phyloP scores from a whole-genome alignment of 2,329 filamentous ascomycete genomes.

The Colletotrichum musae region DNA sequence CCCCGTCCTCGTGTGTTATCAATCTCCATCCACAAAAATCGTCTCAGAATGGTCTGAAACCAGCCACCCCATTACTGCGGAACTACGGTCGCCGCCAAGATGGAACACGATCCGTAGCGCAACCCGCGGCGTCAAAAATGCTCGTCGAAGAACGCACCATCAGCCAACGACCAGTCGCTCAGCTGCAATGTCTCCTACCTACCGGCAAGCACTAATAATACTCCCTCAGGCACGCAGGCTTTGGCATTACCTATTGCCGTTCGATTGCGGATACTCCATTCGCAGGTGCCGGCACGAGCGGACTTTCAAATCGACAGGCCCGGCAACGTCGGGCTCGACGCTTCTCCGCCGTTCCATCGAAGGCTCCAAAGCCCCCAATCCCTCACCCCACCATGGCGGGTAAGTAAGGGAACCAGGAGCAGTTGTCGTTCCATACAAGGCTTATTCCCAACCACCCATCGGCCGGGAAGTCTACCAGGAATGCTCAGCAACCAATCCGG shows the following conservation, averaged over 20 bases:
- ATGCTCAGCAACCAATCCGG: slow-evolving; percentile 18
- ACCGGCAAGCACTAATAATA: neutral
- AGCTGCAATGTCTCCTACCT: neutral
- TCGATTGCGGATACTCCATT: neutral
- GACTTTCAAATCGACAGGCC: neutral
- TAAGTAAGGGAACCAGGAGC: slow-evolving; percentile 7
- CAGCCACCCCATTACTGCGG: slow-evolving; percentile 9
- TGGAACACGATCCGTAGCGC: slow-evolving; percentile 11
- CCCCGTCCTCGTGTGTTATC: neutral
- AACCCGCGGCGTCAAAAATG: slow-evolving; percentile 20
- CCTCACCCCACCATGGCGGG: slow-evolving; percentile 29
- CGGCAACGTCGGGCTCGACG: slow-evolving; percentile 21
- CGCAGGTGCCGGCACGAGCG: neutral
- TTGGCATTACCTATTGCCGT: slow-evolving; percentile 2
- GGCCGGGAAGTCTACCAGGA: slow-evolving; percentile 14
- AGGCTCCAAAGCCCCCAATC: slow-evolving; percentile 14
- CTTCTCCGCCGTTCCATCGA: slow-evolving; percentile 18
- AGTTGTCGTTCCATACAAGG: slow-evolving; percentile 24
- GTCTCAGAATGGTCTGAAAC: slow-evolving; percentile 9
- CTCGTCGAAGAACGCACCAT: neutral
- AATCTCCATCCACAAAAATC: neutral
- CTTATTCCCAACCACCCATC: slow-evolving; percentile 29
- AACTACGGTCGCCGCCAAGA: slow-evolving; percentile 6
- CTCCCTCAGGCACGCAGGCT: slow-evolving; percentile 7
- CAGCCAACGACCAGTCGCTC: neutral